phyloP scores from a whole-genome alignment of 192 early-diverging fungal genomes.

The Linnemannia schmuckeri region DNA sequence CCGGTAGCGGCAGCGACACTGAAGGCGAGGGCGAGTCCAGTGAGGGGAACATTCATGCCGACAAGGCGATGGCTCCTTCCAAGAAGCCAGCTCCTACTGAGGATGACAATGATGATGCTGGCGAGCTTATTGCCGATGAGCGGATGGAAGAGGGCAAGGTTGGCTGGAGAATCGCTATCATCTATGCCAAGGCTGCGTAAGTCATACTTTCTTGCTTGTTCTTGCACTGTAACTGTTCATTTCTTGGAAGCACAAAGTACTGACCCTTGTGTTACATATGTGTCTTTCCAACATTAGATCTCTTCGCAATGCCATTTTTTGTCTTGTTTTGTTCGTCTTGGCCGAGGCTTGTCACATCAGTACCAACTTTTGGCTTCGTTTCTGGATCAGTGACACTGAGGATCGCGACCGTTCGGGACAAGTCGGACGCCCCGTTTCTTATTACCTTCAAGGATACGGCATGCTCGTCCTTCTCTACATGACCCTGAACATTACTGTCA shows the following conservation, averaged over 20 bases:
- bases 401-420: constrained; percentile 14
- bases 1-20: constrained; percentile 12
- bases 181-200: constrained; percentile 77
- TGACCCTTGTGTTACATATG: constrained; percentile 57
- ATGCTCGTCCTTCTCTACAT: constrained; percentile 22
- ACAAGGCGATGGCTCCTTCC: not conserved
- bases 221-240: not conserved
- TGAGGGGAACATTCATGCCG: constrained; percentile 15
- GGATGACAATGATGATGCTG: constrained; percentile 13
- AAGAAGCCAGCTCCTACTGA: not conserved
- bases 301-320: constrained; percentile 15
- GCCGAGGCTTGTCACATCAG: constrained; percentile 19
- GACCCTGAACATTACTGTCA: constrained; percentile 19
- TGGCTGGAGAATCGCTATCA: constrained; percentile 76
- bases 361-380: constrained; percentile 46
- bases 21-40: constrained; percentile 4
- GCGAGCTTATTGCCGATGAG: constrained; percentile 81
- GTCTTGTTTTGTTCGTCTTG: constrained; percentile 21
- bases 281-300: constrained; percentile 30
- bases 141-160: constrained; percentile 84
- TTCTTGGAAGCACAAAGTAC: not conserved
- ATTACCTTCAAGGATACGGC: constrained; percentile 36
- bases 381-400: constrained; percentile 29
- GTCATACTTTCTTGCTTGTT: not conserved
- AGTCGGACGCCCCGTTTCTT: constrained; percentile 16